Evolutionary conservation across 148 eudicot species (phyloP).

Genomic region (Persicaria tinctoria): DNA sequence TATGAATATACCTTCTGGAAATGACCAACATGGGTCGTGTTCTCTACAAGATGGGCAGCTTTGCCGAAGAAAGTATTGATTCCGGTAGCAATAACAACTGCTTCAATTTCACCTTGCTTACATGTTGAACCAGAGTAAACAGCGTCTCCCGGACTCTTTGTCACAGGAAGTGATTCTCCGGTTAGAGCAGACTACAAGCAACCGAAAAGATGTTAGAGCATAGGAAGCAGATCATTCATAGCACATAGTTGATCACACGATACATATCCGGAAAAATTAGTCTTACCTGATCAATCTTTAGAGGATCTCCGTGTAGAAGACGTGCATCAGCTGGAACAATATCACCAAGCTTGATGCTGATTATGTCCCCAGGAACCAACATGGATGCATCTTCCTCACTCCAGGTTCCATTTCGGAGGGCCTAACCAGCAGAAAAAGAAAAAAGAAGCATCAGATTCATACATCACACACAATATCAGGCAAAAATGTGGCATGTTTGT

Average conservation of each 20-base stretch:
- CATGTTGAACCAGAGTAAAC: conserved; percentile 15
- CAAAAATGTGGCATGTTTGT: not conserved
- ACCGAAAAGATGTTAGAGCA: not conserved
- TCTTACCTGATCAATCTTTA: conserved; percentile 34
- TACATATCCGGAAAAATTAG: not conserved
- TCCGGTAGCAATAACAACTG: conserved; percentile 12
- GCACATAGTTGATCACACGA: not conserved
- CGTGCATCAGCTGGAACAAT: conserved; percentile 43
- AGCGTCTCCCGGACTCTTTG: conserved; percentile 12
- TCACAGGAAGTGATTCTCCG: conserved; percentile 16
- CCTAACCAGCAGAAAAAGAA: conserved; percentile 11
- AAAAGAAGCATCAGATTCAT: not conserved
- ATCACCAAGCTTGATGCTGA: conserved; percentile 37
- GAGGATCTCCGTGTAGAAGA: conserved; percentile 38
- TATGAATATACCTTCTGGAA: conserved; percentile 13
- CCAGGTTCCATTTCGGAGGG: conserved; percentile 33
- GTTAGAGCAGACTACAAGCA: conserved; percentile 15
- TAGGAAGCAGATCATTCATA: not conserved
- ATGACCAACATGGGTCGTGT: conserved; percentile 15
- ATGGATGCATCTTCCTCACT: conserved; percentile 33
- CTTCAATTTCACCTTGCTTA: conserved; percentile 18
- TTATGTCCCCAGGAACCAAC: conserved; percentile 36
- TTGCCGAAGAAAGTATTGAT: conserved; percentile 14
- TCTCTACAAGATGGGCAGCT: conserved; percentile 15
- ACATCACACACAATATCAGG: not conserved